Evolutionary conservation across 2,329 filamentous ascomycete genomes (phyloP).

Genomic region (Xylaria sp.): DNA sequence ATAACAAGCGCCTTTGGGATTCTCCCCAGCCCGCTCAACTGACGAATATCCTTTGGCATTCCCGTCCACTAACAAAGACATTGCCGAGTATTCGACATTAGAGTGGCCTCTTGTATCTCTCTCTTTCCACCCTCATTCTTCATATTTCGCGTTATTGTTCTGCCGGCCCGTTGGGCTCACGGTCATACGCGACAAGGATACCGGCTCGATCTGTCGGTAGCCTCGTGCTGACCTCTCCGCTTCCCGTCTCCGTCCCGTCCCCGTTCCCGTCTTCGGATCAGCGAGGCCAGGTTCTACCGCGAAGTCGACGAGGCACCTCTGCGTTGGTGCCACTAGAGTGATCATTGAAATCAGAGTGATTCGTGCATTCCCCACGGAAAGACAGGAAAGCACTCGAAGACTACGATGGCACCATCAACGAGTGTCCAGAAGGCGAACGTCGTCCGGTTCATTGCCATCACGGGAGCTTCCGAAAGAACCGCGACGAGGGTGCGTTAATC

Average conservation of each 20-base stretch:
- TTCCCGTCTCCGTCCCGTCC: neutral
- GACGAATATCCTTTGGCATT: no score
- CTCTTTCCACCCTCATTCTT: no score
- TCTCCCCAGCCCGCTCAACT: no score
- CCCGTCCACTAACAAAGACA: no score
- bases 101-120: no score
- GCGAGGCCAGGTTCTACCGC: neutral
- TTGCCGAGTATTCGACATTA: no score
- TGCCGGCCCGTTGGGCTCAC: neutral
- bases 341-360: no score
- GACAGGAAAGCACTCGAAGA: neutral
- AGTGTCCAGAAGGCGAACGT: slow-evolving; percentile 27
- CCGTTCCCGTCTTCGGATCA: neutral
- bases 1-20: no score
- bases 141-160: no score
- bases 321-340: neutral
- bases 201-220: neutral
- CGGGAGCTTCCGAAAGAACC: slow-evolving; percentile 27
- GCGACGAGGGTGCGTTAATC: slow-evolving; percentile 25
- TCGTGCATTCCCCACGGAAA: neutral
- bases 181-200: neutral
- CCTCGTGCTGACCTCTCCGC: neutral
- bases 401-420: slow-evolving; percentile 26
- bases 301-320: neutral
- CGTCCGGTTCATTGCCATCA: slow-evolving; percentile 29